Evolutionary conservation across 2,329 filamentous ascomycete genomes (phyloP).

Genomic region (Atkinsonella texensis): DNA sequence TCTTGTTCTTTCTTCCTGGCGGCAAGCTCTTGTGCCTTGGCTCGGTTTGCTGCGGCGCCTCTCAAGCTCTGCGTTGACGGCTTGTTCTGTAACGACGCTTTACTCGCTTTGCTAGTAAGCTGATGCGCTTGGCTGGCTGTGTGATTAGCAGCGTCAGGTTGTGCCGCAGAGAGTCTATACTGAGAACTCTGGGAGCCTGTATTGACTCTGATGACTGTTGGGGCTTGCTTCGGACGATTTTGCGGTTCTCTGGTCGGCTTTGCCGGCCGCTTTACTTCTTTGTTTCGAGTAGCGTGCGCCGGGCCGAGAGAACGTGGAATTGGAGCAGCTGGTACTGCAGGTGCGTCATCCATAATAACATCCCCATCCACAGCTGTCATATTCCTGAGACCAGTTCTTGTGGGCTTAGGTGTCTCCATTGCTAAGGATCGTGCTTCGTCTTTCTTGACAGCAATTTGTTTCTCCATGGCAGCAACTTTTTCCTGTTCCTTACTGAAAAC

Average conservation of each 20-base stretch:
- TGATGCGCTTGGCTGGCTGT: slow-evolving; percentile 26
- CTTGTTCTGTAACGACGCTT: slow-evolving; percentile 50
- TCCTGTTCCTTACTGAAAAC: slow-evolving; percentile 47
- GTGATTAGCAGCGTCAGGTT: slow-evolving; percentile 33
- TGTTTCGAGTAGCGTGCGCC: slow-evolving; percentile 35
- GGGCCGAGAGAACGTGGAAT: slow-evolving; percentile 39
- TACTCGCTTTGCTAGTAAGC: slow-evolving; percentile 54
- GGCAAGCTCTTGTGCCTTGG: slow-evolving; percentile 62
- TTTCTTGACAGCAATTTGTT: slow-evolving; percentile 39
- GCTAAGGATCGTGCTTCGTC: slow-evolving; percentile 32
- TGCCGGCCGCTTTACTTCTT: slow-evolving; percentile 45
- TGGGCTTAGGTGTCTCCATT: slow-evolving; percentile 31
- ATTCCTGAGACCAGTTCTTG: slow-evolving; percentile 41
- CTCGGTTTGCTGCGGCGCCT: slow-evolving; percentile 42
- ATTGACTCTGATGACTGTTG: slow-evolving; percentile 60
- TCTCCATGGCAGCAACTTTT: slow-evolving; percentile 39
- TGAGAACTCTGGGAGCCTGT: slow-evolving; percentile 51
- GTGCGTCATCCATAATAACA: slow-evolving; percentile 44
- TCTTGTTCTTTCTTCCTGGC: slow-evolving; percentile 79
- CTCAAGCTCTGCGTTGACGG: slow-evolving; percentile 49
- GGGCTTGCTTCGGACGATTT: slow-evolving; percentile 51
- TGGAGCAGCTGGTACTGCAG: slow-evolving; percentile 48
- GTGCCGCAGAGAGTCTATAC: slow-evolving; percentile 43
- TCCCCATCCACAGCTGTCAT: slow-evolving; percentile 30
- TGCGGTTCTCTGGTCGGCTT: slow-evolving; percentile 50